Evolutionary conservation across 768 basidiomycete species (phyloP).

Genomic region (Naganishia kalamii): DNA sequence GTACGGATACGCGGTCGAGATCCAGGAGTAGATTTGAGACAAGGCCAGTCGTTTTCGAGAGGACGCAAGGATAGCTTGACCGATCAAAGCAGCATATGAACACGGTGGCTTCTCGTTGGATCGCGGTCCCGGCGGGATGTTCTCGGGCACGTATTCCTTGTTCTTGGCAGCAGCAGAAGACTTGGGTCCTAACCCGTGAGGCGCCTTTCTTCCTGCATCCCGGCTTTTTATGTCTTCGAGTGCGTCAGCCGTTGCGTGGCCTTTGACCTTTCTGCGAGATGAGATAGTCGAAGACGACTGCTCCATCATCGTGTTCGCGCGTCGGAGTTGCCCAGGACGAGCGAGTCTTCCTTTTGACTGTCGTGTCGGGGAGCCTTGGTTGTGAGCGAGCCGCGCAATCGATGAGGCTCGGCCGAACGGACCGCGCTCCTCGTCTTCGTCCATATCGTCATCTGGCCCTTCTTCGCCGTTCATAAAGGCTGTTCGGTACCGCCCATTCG

Average conservation of each 20-base stretch:
- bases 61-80: conserved; percentile 84
- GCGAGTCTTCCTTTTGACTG: conserved; percentile 8
- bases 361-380: conserved; percentile 15
- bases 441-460: conserved; percentile 1
- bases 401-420: neutral
- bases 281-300: neutral
- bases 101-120: conserved; percentile 70
- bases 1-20: conserved; percentile 85
- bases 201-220: conserved; percentile 38
- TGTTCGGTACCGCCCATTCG: neutral
- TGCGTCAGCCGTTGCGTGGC: conserved; percentile 14
- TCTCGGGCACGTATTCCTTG: conserved; percentile 38
- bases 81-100: conserved; percentile 92
- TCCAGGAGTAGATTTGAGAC: conserved; percentile 94
- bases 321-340: conserved; percentile 2
- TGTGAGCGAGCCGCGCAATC: neutral
- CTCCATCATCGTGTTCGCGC: neutral
- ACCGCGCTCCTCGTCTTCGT: conserved; percentile 16
- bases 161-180: conserved; percentile 46
- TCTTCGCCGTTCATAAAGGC: conserved; percentile 7
- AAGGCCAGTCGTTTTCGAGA: conserved; percentile 76
- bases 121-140: conserved; percentile 75
- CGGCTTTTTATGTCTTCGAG: conserved; percentile 18
- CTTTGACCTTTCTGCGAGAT: conserved; percentile 13
- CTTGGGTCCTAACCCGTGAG: neutral